A percentile compares a stretch with the other conserved stretches of the same genome.
Evolutionary conservation across 2,329 filamentous ascomycete genomes (phyloP).

Genomic region (Penicillium sp.): DNA sequence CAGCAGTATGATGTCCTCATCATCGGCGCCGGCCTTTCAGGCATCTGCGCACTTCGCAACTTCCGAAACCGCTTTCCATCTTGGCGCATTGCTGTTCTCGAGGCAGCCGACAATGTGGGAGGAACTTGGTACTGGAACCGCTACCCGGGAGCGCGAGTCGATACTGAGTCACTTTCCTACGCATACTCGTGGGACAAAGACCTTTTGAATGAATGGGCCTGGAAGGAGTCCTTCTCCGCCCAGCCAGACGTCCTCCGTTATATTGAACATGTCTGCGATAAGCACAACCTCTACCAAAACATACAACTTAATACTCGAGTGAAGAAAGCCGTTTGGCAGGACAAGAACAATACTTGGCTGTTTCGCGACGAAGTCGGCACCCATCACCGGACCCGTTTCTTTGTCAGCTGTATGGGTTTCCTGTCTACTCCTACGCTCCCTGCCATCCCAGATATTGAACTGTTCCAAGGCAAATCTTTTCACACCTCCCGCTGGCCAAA

Average conservation of each 20-base stretch:
- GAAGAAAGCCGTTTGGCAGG: conserved; percentile 28
- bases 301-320: conserved; percentile 39
- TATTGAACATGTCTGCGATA: conserved; percentile 27
- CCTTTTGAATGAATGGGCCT: conserved; percentile 26
- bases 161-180: conserved; percentile 43
- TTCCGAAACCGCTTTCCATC: conserved; percentile 10
- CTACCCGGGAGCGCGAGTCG: conserved; percentile 43
- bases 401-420: conserved; percentile 34
- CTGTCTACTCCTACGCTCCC: conserved; percentile 34
- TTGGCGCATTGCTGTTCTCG: conserved; percentile 12
- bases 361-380: conserved; percentile 21
- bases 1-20: conserved; percentile 35
- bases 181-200: conserved; percentile 20
- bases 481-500: conserved; percentile 38
- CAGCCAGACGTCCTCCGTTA: conserved; percentile 31
- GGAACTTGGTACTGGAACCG: conserved; percentile 45
- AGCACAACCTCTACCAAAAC: conserved; percentile 28
- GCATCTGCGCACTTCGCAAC: conserved; percentile 23
- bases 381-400: conserved; percentile 23
- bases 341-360: conserved; percentile 23
- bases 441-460: conserved; percentile 30
- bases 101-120: conserved; percentile 24
- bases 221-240: conserved; percentile 31
- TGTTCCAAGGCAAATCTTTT: conserved; percentile 33
- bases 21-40: conserved; percentile 41